These are phyloP conservation scores for Fusarium redolens DNA, from an alignment of 2,329 filamentous ascomycete species.

Conservation along the genomic window DNA sequence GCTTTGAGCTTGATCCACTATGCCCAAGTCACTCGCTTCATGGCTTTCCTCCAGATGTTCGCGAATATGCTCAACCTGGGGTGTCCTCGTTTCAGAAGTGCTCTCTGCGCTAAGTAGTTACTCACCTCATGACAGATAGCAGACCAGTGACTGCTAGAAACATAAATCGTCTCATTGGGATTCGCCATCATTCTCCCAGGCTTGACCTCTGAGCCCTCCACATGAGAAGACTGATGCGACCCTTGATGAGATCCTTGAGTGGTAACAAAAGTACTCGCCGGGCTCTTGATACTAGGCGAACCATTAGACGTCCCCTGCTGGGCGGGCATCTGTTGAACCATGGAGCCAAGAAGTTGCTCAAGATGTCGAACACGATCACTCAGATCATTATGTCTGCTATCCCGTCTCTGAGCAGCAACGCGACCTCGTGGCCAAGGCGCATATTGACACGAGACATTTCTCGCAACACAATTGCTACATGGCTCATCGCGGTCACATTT, in stretches of 20 bases:
- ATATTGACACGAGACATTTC: constrained; percentile 31
- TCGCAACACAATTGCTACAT: constrained; percentile 33
- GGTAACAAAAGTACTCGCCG: neutral
- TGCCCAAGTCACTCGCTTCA: neutral
- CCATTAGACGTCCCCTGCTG: neutral
- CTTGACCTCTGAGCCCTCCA: constrained; percentile 6
- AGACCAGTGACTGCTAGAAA: constrained; percentile 36
- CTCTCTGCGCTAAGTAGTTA: accelerated
- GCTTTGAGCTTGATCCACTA: neutral
- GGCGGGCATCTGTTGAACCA: constrained; percentile 26
- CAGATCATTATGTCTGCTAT: constrained; percentile 13
- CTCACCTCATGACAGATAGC: constrained; percentile 32
- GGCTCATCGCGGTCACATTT: constrained; percentile 39
- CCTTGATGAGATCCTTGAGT: neutral
- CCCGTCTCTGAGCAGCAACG: neutral
- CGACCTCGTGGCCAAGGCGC: constrained; percentile 22
- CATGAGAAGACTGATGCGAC: neutral
- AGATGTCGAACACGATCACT: constrained; percentile 31
- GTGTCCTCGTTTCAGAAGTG: accelerated
- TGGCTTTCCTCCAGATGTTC: constrained; percentile 19
- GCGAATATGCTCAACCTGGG: constrained; percentile 25
- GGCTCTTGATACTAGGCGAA: constrained; percentile 1
- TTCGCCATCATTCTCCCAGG: constrained; percentile 25
- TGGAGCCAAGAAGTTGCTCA: constrained; percentile 30
- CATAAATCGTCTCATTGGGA: constrained; percentile 34